These are phyloP conservation scores for Pseudoperonospora humuli DNA, from an alignment of 352 stramenopile genomes.

Conservation along the genomic window DNA sequence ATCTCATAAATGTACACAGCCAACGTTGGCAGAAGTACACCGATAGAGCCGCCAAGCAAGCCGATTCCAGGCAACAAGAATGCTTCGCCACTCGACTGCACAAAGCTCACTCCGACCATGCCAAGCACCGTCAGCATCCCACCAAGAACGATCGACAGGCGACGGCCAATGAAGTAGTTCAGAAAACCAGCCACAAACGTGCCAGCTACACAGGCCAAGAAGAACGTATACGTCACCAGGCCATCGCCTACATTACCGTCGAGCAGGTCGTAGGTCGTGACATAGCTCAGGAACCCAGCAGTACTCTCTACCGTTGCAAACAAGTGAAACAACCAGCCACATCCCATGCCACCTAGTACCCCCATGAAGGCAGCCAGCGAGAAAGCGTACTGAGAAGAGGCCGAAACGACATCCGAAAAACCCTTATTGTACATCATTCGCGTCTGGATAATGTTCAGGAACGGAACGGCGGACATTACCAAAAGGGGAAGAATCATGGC, in stretches of 20 bases:
- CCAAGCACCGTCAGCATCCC: conserved; percentile 59
- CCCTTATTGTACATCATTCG: conserved; percentile 90
- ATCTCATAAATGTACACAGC: conserved; percentile 85
- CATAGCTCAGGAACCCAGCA: conserved; percentile 70
- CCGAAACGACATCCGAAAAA: conserved; percentile 79
- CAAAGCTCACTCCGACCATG: conserved; percentile 60
- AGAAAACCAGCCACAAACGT: conserved; percentile 42
- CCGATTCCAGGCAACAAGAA: conserved; percentile 62
- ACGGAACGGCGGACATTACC: conserved; percentile 75
- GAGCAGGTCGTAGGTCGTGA: conserved; percentile 66
- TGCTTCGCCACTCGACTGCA: conserved; percentile 38
- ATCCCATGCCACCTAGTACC: conserved; percentile 53
- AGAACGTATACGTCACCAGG: conserved; percentile 63
- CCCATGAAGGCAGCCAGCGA: conserved; percentile 75
- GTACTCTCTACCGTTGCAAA: conserved; percentile 69
- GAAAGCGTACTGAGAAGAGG: conserved; percentile 82
- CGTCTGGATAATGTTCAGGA: conserved; percentile 83
- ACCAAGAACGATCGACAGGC: conserved; percentile 62
- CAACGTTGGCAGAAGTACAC: conserved; percentile 64
- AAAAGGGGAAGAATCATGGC: conserved; percentile 70
- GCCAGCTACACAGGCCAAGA: conserved; percentile 42
- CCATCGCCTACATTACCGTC: conserved; percentile 52
- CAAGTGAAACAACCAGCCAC: conserved; percentile 74
- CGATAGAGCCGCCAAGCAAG: conserved; percentile 46
- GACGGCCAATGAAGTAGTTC: conserved; percentile 69